Base-by-base conservation (phyloP, 2,329 filamentous ascomycete species). In the Diatrype stigma region DNA sequence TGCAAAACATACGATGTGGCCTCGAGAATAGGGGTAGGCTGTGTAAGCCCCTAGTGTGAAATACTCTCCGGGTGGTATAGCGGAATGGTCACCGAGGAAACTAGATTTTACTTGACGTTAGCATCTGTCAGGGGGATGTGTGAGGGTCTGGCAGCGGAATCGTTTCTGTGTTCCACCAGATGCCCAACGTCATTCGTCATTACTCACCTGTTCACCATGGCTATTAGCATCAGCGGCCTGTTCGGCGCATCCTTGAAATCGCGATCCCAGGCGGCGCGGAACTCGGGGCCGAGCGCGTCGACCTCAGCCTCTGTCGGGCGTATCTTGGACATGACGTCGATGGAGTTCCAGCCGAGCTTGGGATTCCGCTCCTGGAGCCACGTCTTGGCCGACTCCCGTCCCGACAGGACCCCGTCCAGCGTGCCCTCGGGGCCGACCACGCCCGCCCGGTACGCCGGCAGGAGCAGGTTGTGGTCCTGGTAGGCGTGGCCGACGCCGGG, bases 401-500 rank as follows among this genome's bases (percentile, higher is more conserved):
- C 40, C 6, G 21, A n/a, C 11, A 28, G 1, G 12, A 23, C 2
- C 16, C 12, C 22, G 6, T 44, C 40, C 6, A 26, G 3, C 2
- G 40, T 44, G 12, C 26, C 40, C 14, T 26, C 40, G 40, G 40
- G 40, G 10, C 22, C 22, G 21, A 44, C 12, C 30, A 14, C 12
- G 21, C 22, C 21, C 17, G 37, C 12, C 7, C 21, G 71, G 58
- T 79, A 80, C 0, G 75, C 67, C 51, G 72, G 75, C 2, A 78
- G 56, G 1, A 75, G 53, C 3, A 80, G 64, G 46, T 80, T 72
- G 50, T 77, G 74, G 54, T 77, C 74, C 57, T 75, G 73, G 51
- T 76, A 74, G 45, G 73, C 67, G 40, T 69, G 64, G 14, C 75
- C 75, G 5, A 79, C 74, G n/a, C 71, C 71, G 2, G 70, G 67